phyloP scores from a whole-genome alignment of 1,284 basidiomycete species.

The Sanghuangporus baumii region DNA sequence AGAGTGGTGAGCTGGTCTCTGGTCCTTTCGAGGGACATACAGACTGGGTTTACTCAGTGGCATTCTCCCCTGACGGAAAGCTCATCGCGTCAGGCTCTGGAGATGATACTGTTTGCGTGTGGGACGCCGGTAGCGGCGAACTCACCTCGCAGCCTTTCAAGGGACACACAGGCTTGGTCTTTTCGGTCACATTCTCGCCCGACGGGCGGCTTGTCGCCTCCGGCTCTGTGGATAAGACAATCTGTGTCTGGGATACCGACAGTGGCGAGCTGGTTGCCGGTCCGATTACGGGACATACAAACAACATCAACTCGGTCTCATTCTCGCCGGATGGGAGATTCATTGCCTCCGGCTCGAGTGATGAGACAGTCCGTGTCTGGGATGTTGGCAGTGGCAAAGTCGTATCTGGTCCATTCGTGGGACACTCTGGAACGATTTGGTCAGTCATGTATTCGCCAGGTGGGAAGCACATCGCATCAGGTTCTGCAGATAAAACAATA shows the following conservation, averaged over 20 bases:
- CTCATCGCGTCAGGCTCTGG: conserved; percentile 12
- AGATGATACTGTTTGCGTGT: conserved; percentile 9
- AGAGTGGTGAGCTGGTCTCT: background rate
- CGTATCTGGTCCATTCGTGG: background rate
- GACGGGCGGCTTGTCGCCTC: background rate
- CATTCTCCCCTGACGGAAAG: conserved; percentile 12
- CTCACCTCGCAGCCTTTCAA: background rate
- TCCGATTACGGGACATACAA: background rate
- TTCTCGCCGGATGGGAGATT: background rate
- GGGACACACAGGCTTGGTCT: background rate
- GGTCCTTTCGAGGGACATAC: background rate
- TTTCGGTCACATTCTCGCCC: background rate
- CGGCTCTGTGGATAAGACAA: background rate
- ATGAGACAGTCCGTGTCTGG: background rate
- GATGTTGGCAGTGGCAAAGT: background rate
- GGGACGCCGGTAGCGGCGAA: background rate
- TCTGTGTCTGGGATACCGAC: background rate
- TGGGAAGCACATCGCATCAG: background rate
- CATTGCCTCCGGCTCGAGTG: background rate
- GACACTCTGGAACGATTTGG: background rate
- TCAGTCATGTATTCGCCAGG: background rate
- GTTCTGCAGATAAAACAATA: background rate
- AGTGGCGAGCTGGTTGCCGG: background rate
- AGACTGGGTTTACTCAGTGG: background rate
- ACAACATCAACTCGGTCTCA: background rate